Base-by-base conservation (phyloP, 768 basidiomycete species). In the Termitomyces bulborhizus region DNA sequence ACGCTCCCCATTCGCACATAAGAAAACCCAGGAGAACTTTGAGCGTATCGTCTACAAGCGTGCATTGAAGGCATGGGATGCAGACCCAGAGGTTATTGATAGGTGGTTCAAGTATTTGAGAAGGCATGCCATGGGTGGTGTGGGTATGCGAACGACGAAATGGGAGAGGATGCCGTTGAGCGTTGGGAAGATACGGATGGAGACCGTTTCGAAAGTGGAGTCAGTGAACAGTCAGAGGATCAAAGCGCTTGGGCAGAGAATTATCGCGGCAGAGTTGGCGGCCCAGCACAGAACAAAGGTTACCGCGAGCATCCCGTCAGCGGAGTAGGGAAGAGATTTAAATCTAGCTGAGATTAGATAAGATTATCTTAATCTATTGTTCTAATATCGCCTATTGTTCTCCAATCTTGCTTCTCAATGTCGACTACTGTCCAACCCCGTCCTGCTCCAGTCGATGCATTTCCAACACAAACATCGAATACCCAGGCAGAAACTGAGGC, bases 11-110 rank as follows among this genome's bases (percentile, higher is more conserved):
- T 98, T 98, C 66, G 85, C 82, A 5, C 88, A 95, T 69, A 98
- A 98, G 66, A 97, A 96, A 71, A 75, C 81, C 16, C 94, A 98
- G 70, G 94, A 98, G 75, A 98, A 98, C 71, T 98, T 96, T 68
- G 88, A 93, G 68, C 76, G 91, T 27, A 81, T 76, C 63, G 85
- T 86, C 51, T 89, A 95, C 66, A 90, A 89, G 65, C 81, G 95
- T 11, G 80, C 81, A 39, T 83, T 98, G 71, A 95, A 93, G 70
- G 90, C 93, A 0, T 98, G 82, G 79, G 96, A 98, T 69, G 83
- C 93, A 16, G 79, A 94, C 64, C 73, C 80, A 3, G 83, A 85
- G 61, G 84, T 92, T 5, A 77, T 98, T 11, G 81, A 88, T 29
- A 76, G 82, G 57, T 97, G 89, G 91, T 71, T 92, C 51, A 72